A percentile compares a stretch with the other conserved stretches of the same genome.
These are phyloP conservation scores for Aspergillus alliaceus DNA, from an alignment of 2,329 filamentous ascomycete genomes.

Conservation along the genomic window DNA sequence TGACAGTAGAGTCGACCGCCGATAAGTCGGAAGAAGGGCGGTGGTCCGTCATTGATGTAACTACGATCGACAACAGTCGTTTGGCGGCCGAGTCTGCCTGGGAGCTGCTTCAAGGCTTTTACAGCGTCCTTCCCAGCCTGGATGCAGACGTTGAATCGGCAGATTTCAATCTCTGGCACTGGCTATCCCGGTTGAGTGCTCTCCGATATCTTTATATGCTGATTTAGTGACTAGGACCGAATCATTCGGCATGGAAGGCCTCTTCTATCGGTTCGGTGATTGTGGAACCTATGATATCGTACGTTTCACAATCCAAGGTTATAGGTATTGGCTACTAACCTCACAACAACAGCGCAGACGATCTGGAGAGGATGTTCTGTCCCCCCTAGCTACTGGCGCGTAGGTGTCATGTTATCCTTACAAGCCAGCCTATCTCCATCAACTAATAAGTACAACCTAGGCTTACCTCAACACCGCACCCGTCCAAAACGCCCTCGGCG, in stretches of 20 bases:
- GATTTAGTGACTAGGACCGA: slow-evolving; percentile 19
- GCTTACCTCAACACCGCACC: slow-evolving; percentile 8
- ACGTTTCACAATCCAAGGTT: not conserved
- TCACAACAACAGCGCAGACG: not conserved
- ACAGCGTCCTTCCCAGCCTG: slow-evolving; percentile 49
- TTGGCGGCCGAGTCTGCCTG: slow-evolving; percentile 57
- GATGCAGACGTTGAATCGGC: slow-evolving; percentile 51
- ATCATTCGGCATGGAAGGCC: slow-evolving; percentile 47
- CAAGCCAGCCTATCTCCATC: slow-evolving; percentile 65
- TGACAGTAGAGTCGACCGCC: slow-evolving; percentile 46
- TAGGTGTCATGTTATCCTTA: not conserved
- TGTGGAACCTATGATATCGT: slow-evolving; percentile 61
- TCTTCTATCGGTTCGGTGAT: slow-evolving; percentile 57
- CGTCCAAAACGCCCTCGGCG: slow-evolving; percentile 61
- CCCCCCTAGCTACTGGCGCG: not conserved
- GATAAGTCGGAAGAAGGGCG: slow-evolving; percentile 46
- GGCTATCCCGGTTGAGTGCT: slow-evolving; percentile 48
- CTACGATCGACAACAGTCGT: slow-evolving; percentile 56
- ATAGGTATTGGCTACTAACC: not conserved
- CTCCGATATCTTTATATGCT: not conserved
- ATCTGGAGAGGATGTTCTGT: not conserved
- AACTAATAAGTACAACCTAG: slow-evolving; percentile 34
- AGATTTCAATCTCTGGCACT: slow-evolving; percentile 60
- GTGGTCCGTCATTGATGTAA: slow-evolving; percentile 52
- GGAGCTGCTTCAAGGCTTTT: slow-evolving; percentile 57